Percentiles rank a stretch among this genome's conserved stretches.
phyloP scores from a whole-genome alignment of 805 yeast genomes.

The Wickerhamiella sergipiensis region DNA sequence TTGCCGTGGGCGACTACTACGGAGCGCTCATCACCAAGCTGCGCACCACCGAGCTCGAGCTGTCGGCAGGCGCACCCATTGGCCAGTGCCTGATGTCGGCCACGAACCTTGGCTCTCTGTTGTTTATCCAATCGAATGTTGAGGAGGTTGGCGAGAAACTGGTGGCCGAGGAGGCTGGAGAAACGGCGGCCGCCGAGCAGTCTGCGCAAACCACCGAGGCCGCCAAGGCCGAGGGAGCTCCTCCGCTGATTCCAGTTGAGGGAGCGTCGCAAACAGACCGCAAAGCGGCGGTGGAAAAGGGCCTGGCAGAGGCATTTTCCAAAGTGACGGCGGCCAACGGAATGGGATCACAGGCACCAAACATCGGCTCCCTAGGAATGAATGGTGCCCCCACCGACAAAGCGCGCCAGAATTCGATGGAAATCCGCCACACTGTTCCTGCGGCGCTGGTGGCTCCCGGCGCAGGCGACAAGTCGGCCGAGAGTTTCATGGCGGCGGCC shows the following conservation, averaged over 20 bases:
- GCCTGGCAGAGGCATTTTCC: not conserved
- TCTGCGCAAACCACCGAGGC: not conserved
- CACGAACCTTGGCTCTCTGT: constrained; percentile 56
- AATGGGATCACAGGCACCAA: not conserved
- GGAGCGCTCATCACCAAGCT: constrained; percentile 48
- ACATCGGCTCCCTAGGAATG: not conserved
- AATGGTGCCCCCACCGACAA: not conserved
- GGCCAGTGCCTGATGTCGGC: constrained; percentile 51
- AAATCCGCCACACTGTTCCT: not conserved
- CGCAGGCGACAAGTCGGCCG: not conserved
- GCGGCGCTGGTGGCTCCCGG: not conserved
- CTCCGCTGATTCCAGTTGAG: not conserved
- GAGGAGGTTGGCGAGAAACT: not conserved
- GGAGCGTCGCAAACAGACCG: not conserved
- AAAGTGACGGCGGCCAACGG: not conserved
- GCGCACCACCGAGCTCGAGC: constrained; percentile 58
- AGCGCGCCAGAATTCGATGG: not conserved
- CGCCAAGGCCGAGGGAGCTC: not conserved
- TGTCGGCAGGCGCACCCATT: constrained; percentile 53
- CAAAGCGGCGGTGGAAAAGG: not conserved
- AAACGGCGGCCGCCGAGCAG: not conserved
- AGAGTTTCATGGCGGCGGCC: not conserved
- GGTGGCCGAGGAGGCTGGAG: not conserved
- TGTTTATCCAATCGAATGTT: constrained; percentile 38
- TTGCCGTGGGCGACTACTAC: constrained; percentile 53